Percentiles rank a stretch among this genome's conserved stretches.
Conservation (phyloP, 1,139 yeast genomes). For the Sugiyamaella neomexicana region DNA sequence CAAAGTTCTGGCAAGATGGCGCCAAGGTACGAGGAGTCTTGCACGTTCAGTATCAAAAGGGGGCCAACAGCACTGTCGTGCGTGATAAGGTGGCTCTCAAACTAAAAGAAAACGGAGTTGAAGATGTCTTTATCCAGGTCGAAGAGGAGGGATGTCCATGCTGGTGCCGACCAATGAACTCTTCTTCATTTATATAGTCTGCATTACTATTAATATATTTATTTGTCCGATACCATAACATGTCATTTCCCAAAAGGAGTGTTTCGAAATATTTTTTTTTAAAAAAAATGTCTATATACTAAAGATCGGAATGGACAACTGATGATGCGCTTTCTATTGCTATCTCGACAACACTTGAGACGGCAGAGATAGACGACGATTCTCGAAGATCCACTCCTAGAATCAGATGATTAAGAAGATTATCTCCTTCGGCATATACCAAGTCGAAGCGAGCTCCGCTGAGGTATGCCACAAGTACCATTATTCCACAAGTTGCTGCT, state of each 20-base stretch:
- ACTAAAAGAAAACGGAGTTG: constrained; percentile 38
- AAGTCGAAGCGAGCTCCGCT: constrained; percentile 37
- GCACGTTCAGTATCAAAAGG: constrained; percentile 67
- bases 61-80: constrained; percentile 63
- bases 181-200: not conserved
- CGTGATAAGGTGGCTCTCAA: constrained; percentile 60
- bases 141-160: constrained; percentile 41
- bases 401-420: constrained; percentile 18
- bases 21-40: constrained; percentile 47
- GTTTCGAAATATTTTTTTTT: not conserved
- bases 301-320: constrained; percentile 10
- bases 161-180: constrained; percentile 37
- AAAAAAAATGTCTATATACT: constrained; percentile 5
- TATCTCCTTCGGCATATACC: constrained; percentile 23
- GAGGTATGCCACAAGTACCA: constrained; percentile 33
- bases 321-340: too few relatives aligned
- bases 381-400: not conserved
- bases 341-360: constrained; percentile 3
- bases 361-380: not conserved
- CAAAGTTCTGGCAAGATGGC: constrained; percentile 84
- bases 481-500: constrained; percentile 27
- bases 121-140: constrained; percentile 42
- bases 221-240: not conserved
- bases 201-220: not conserved
- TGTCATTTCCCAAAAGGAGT: not conserved